Conservation (phyloP, 345 rosid genomes). For the Acer saccharum region DNA sequence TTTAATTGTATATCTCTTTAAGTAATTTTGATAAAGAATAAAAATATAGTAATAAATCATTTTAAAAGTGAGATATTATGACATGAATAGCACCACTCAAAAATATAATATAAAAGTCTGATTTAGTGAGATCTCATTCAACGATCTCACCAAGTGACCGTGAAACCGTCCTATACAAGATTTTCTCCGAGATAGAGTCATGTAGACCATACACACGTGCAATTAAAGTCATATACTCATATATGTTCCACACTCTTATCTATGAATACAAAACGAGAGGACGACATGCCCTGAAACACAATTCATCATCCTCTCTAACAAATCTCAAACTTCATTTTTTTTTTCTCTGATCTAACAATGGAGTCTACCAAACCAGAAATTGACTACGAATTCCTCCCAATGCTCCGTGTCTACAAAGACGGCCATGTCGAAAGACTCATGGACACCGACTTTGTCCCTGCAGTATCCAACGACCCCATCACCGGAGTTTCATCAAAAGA, state of each 20-base stretch:
- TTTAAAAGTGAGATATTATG: too few relatives aligned
- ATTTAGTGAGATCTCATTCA: too few relatives aligned
- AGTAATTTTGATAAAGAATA: too few relatives aligned
- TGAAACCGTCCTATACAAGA: too few relatives aligned
- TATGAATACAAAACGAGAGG: not conserved
- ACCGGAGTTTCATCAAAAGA: slow-evolving; percentile 51
- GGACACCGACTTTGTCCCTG: slow-evolving; percentile 37
- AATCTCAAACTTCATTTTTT: not conserved
- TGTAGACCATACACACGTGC: too few relatives aligned
- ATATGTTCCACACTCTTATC: not conserved
- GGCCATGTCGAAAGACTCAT: slow-evolving; percentile 43
- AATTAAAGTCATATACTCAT: not conserved
- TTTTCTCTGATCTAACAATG: slow-evolving; percentile 6
- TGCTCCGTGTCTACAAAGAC: slow-evolving; percentile 36
- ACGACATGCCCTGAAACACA: not conserved
- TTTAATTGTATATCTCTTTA: too few relatives aligned
- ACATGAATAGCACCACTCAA: too few relatives aligned
- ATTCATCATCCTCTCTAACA: not conserved
- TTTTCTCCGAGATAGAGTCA: too few relatives aligned
- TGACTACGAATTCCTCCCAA: slow-evolving; percentile 27
- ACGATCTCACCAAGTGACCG: too few relatives aligned
- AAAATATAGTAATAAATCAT: too few relatives aligned
- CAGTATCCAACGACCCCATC: slow-evolving; percentile 32
- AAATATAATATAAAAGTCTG: too few relatives aligned
- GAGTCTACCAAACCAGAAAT: slow-evolving; percentile 29